Conservation (phyloP, 2,329 filamentous ascomycete species). For the Ophiostoma sp. region DNA sequence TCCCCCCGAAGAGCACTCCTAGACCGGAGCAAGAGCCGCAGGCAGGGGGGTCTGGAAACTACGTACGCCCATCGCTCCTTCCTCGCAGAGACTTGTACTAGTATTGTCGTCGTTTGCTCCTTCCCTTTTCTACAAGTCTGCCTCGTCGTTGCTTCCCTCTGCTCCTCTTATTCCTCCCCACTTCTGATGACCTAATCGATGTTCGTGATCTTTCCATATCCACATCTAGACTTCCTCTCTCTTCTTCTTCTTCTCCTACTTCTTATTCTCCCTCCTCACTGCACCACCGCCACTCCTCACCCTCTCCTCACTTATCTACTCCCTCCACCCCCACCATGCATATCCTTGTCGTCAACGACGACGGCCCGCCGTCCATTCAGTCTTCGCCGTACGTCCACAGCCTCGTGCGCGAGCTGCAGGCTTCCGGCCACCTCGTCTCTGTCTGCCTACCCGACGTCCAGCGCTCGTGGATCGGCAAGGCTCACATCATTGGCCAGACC, state of each 20-base stretch:
- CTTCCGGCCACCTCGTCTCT: conserved; percentile 77
- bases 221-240: background rate
- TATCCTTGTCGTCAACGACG: conserved; percentile 69
- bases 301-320: background rate
- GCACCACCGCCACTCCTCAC: background rate
- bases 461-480: conserved; percentile 97
- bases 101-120: background rate
- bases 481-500: conserved; percentile 87
- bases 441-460: conserved; percentile 88
- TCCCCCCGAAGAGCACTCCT: background rate
- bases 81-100: background rate
- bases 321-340: conserved; percentile 43
- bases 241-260: background rate
- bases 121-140: background rate
- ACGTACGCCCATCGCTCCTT: background rate
- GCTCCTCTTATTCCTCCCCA: background rate
- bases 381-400: conserved; percentile 77
- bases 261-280: background rate
- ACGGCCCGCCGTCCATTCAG: conserved; percentile 71
- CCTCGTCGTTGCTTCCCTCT: background rate
- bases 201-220: conserved; percentile 8
- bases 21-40: conserved; percentile 6
- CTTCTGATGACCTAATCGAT: conserved; percentile 10
- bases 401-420: conserved; percentile 64
- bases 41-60: background rate